phyloP scores from a whole-genome alignment of 805 yeast species.

The Zygotorulaspora sp. region DNA sequence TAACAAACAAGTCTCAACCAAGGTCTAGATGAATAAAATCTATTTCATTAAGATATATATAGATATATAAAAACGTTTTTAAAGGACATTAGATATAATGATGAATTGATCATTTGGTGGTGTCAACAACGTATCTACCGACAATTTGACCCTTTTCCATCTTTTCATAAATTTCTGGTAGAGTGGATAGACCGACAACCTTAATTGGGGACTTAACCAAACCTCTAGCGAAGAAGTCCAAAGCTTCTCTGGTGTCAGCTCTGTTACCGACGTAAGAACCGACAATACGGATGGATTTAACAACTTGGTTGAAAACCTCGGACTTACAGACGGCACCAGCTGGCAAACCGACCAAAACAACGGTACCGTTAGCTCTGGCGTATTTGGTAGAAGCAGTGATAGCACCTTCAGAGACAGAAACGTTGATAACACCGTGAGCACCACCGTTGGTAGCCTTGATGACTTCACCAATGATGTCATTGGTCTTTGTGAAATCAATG shows the following conservation, averaged over 20 bases:
- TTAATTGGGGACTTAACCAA: constrained; percentile 64
- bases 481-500: constrained; percentile 53
- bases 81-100: neutral
- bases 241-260: constrained; percentile 76
- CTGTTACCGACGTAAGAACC: constrained; percentile 90
- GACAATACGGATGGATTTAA: constrained; percentile 63
- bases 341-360: constrained; percentile 72
- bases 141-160: constrained; percentile 80
- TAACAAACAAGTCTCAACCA: neutral
- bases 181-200: constrained; percentile 66
- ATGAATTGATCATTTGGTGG: constrained; percentile 40
- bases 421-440: constrained; percentile 71
- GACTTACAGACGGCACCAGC: constrained; percentile 70
- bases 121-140: constrained; percentile 83
- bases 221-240: constrained; percentile 66
- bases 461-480: constrained; percentile 53
- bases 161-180: constrained; percentile 60
- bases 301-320: constrained; percentile 68
- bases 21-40: neutral
- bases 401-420: constrained; percentile 68
- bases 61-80: constrained; percentile 2
- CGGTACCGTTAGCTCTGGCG: constrained; percentile 64
- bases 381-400: constrained; percentile 56
- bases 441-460: constrained; percentile 63
- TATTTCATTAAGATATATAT: too few relatives aligned